A percentile compares a stretch with the other conserved stretches of the same genome.
Conservation (phyloP, 164 flowering plant species). For the Nelumbo lutea region DNA sequence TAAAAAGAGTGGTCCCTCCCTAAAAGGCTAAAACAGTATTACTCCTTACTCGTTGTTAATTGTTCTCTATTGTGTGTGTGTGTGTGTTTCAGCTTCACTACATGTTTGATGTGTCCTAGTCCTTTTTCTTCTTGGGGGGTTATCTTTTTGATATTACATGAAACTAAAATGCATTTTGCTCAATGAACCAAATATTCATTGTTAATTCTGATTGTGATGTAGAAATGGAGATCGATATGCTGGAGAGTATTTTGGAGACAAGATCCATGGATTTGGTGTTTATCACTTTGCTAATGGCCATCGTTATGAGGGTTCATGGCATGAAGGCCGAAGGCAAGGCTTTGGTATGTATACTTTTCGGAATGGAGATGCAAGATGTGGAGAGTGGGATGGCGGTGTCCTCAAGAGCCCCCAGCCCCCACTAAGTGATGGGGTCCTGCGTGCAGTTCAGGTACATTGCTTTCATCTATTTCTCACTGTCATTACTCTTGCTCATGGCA, state of each 20-base stretch:
- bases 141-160: neutral
- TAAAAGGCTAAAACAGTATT: no score
- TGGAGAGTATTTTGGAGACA: slow-evolving; percentile 96
- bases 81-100: neutral
- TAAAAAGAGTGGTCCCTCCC: no score
- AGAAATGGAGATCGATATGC: slow-evolving; percentile 95
- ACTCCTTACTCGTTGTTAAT: no score
- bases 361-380: slow-evolving; percentile 65
- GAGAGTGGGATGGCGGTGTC: slow-evolving; percentile 79
- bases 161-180: neutral
- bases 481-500: neutral
- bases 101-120: neutral
- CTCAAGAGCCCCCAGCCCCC: slow-evolving; percentile 51
- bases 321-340: slow-evolving; percentile 95
- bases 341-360: slow-evolving; percentile 87
- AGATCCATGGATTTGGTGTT: slow-evolving; percentile 93
- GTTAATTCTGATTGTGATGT: slow-evolving; percentile 4
- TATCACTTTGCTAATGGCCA: slow-evolving; percentile 95
- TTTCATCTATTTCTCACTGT: neutral
- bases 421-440: slow-evolving; percentile 48
- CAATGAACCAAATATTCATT: slow-evolving; percentile 2
- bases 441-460: slow-evolving; percentile 69
- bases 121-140: neutral
- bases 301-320: slow-evolving; percentile 96
- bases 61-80: no score